phyloP scores from a whole-genome alignment of 805 yeast species.

The Pichia cabralensis region DNA sequence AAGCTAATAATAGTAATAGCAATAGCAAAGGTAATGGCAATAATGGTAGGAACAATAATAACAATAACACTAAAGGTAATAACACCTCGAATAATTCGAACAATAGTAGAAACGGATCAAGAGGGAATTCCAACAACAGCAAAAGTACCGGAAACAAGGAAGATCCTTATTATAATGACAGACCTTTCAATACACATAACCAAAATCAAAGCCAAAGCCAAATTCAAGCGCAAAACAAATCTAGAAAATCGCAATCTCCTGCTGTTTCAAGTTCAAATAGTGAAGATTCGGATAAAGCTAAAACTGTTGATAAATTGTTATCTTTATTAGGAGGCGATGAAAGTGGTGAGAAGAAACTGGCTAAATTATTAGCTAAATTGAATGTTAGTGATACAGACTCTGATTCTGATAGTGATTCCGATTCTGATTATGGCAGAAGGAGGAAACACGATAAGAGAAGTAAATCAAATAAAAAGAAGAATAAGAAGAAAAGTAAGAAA shows the following conservation, averaged over 20 bases:
- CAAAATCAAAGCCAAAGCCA: background rate
- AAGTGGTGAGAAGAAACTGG: background rate
- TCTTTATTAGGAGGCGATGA: background rate
- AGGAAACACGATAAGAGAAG: background rate
- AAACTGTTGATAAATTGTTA: too few species aligned
- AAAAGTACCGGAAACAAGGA: background rate
- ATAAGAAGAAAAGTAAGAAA: too few species aligned
- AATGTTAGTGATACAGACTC: background rate
- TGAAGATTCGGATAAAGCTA: too few species aligned
- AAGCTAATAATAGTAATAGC: background rate
- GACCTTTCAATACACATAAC: conserved; percentile 1
- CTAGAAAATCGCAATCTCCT: background rate
- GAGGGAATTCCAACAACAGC: background rate
- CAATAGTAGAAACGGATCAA: background rate
- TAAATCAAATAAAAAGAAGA: background rate
- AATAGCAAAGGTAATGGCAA: background rate
- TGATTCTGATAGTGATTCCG: background rate
- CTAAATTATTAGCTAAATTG: background rate
- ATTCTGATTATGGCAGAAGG: too few species aligned
- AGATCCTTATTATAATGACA: background rate
- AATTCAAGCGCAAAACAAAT: background rate
- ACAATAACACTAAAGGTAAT: background rate
- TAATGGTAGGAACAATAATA: background rate
- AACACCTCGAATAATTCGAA: background rate
- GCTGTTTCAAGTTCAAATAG: background rate